phyloP scores from a whole-genome alignment of 768 basidiomycete genomes.

The Serendipita indica region DNA sequence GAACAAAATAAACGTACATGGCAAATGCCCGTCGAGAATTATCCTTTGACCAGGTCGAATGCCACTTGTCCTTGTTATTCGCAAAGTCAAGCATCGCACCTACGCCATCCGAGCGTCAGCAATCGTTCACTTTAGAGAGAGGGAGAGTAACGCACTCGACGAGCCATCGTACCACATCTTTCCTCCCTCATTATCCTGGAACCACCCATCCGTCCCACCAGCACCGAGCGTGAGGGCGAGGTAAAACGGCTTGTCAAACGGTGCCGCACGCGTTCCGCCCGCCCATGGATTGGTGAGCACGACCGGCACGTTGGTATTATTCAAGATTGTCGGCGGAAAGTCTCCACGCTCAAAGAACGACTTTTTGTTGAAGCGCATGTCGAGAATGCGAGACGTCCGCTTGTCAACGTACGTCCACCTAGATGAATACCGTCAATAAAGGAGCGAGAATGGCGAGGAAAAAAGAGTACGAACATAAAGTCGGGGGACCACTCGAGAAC shows the following conservation, averaged over 20 bases:
- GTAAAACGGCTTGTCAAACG: constrained; percentile 84
- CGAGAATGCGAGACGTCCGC: constrained; percentile 54
- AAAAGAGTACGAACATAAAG: constrained; percentile 40
- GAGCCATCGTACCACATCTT: constrained; percentile 70
- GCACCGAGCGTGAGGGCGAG: constrained; percentile 65
- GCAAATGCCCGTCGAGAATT: not conserved
- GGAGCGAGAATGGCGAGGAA: not conserved
- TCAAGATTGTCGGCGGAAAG: constrained; percentile 46
- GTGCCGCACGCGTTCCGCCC: constrained; percentile 54
- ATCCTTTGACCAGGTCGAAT: not conserved
- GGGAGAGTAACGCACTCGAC: constrained; percentile 24
- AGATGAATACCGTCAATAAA: not conserved
- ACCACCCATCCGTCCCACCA: constrained; percentile 78
- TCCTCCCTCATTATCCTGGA: constrained; percentile 68
- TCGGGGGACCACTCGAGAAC: constrained; percentile 69
- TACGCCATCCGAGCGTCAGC: not conserved
- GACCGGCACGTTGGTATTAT: constrained; percentile 44
- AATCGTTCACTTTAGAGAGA: not conserved
- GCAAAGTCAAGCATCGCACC: not conserved
- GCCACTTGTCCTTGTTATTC: not conserved
- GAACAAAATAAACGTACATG: not conserved
- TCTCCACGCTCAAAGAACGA: constrained; percentile 65
- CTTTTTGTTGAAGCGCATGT: constrained; percentile 51
- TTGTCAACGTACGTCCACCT: constrained; percentile 61
- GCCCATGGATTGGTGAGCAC: constrained; percentile 63